Evolutionary conservation across 495 filamentous ascomycete species (phyloP).

Genomic region (Daldinia bambusicola): DNA sequence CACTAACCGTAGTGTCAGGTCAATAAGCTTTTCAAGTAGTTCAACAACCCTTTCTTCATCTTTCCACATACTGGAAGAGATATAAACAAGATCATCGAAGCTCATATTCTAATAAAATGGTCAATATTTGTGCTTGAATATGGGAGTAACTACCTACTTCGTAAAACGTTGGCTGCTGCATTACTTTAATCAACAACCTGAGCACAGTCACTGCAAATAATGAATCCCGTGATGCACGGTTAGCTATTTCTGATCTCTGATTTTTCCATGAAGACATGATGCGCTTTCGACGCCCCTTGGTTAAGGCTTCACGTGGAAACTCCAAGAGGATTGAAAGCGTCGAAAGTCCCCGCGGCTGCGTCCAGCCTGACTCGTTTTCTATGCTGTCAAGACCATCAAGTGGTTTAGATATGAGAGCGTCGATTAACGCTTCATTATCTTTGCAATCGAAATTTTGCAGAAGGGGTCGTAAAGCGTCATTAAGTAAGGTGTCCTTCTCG

Average conservation of each 20-base stretch:
- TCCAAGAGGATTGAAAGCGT: conserved; percentile 33
- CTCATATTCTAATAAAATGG: conserved; percentile 46
- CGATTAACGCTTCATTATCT: conserved; percentile 46
- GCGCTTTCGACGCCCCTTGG: conserved; percentile 51
- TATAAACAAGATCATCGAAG: conserved; percentile 49
- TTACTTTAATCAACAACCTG: conserved; percentile 59
- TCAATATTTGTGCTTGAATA: conserved; percentile 25
- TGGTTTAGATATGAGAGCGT: conserved; percentile 41
- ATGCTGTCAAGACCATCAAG: conserved; percentile 38
- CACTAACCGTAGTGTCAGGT: conserved; percentile 43
- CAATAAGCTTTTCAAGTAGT: conserved; percentile 41
- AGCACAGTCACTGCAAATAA: conserved; percentile 47
- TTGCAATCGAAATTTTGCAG: conserved; percentile 41
- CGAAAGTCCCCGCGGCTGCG: conserved; percentile 33
- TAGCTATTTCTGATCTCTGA: conserved; percentile 34
- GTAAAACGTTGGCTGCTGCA: conserved; percentile 60
- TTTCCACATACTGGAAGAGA: conserved; percentile 42
- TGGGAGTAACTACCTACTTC: conserved; percentile 47
- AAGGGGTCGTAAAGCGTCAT: conserved; percentile 29
- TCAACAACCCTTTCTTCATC: conserved; percentile 15
- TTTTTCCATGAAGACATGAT: conserved; percentile 52
- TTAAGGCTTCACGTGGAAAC: conserved; percentile 42
- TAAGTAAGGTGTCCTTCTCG: conserved; percentile 12
- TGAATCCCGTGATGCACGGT: conserved; percentile 28
- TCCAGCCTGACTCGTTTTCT: conserved; percentile 41